A percentile compares a stretch with the other conserved stretches of the same genome.
These are phyloP conservation scores for Acanthamoeba healyi DNA, from an alignment of 208 protist species.

Conservation along the genomic window DNA sequence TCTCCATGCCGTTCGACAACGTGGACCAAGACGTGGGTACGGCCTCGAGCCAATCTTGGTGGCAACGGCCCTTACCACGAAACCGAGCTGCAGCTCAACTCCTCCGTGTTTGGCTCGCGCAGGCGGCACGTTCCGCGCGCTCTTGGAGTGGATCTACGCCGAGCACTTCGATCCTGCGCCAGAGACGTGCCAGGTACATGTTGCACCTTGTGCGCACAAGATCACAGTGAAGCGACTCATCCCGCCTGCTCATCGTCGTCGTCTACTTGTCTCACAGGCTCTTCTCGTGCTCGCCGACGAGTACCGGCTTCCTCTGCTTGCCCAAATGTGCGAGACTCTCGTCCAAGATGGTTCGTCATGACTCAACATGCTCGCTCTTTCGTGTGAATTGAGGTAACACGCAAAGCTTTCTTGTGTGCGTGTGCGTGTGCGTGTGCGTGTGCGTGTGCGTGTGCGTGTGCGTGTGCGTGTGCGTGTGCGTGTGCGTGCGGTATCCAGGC, in stretches of 20 bases:
- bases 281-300: not conserved
- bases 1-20: not conserved
- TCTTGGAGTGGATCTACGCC: constrained; percentile 2
- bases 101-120: too few species aligned
- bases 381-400: too few species aligned
- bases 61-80: too few species aligned
- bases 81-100: too few species aligned
- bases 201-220: too few species aligned
- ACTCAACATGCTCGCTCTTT: too few species aligned
- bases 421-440: too few species aligned
- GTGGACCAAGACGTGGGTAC: not conserved
- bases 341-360: not conserved
- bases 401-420: too few species aligned
- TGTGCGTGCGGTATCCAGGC: not conserved
- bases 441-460: not conserved
- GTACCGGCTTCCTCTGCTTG: not conserved
- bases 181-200: not conserved
- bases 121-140: not conserved
- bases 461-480: not conserved
- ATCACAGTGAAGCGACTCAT: too few species aligned
- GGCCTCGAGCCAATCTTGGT: not conserved
- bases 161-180: not conserved
- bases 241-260: too few species aligned
- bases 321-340: not conserved
- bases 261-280: not conserved